Evolutionary conservation across 225 moss, liverwort and hornwort species (phyloP).

Genomic region (Marchantia paleacea): DNA sequence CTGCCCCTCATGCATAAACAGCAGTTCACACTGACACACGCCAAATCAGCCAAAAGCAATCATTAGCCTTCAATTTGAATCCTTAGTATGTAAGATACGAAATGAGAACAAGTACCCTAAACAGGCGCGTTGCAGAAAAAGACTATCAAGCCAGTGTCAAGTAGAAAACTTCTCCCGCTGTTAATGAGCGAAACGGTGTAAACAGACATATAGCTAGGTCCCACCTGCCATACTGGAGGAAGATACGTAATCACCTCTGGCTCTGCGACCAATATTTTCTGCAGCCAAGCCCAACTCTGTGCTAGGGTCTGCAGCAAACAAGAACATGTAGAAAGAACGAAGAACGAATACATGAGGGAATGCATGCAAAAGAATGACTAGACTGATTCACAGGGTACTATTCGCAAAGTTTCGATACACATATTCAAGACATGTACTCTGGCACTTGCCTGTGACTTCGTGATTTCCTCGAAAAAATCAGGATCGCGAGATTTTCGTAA

Average conservation of each 20-base stretch:
- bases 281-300: constrained; percentile 93
- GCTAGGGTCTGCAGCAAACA: constrained; percentile 67
- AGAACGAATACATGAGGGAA: neutral
- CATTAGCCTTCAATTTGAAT: neutral
- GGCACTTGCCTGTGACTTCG: constrained; percentile 63
- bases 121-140: no score
- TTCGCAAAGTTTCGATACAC: neutral
- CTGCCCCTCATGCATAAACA: constrained; percentile 80
- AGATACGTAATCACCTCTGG: constrained; percentile 81
- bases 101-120: neutral
- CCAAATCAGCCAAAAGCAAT: neutral
- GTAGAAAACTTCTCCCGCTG: no score
- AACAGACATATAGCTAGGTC: neutral
- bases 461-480: constrained; percentile 81
- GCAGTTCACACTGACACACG: constrained; percentile 75
- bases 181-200: neutral
- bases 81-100: neutral
- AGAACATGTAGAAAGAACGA: neutral
- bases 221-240: constrained; percentile 92
- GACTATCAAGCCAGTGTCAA: no score
- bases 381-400: neutral
- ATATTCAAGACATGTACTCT: neutral
- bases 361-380: neutral
- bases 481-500: constrained; percentile 77
- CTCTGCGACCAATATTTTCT: constrained; percentile 63